Evolutionary conservation across 1,284 basidiomycete species (phyloP).

Genomic region (Ceratobasidium papillatum): DNA sequence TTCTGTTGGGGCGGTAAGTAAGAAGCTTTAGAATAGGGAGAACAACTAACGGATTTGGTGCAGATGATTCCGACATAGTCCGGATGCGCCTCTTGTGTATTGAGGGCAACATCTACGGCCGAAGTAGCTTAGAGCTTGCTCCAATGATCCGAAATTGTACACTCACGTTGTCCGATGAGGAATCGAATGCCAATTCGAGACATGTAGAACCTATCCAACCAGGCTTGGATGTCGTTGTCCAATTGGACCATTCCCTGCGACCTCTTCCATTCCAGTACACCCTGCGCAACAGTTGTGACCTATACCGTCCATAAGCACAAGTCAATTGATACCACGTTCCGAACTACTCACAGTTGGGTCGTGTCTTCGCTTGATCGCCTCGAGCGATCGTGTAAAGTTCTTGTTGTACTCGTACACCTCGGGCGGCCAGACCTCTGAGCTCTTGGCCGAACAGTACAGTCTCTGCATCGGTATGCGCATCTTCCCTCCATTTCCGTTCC

Average conservation of each 20-base stretch:
- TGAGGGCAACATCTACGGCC: constrained; percentile 83
- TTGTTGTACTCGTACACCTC: constrained; percentile 95
- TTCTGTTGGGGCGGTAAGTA: constrained; percentile 61
- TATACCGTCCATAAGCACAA: background rate
- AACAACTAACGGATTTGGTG: constrained; percentile 77
- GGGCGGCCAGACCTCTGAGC: constrained; percentile 79
- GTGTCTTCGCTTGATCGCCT: constrained; percentile 92
- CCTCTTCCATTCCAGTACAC: constrained; percentile 69
- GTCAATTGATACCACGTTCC: background rate
- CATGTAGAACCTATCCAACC: constrained; percentile 98
- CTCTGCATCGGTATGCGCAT: constrained; percentile 77
- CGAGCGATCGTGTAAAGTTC: constrained; percentile 86
- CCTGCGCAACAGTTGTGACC: constrained; percentile 90
- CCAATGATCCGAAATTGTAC: background rate
- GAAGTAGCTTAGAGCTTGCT: constrained; percentile 13
- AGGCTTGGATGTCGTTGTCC: constrained; percentile 90
- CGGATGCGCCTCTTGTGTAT: constrained; percentile 85
- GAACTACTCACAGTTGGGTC: constrained; percentile 84
- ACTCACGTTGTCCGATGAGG: constrained; percentile 89
- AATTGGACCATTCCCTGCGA: constrained; percentile 62
- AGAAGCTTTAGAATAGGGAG: background rate
- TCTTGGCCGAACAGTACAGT: constrained; percentile 50
- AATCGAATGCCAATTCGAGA: constrained; percentile 97
- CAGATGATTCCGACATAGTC: constrained; percentile 99
- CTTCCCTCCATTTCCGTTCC: constrained; percentile 51